Base-by-base conservation (phyloP, 2,329 filamentous ascomycete species). In the Botrytis tulipae region DNA sequence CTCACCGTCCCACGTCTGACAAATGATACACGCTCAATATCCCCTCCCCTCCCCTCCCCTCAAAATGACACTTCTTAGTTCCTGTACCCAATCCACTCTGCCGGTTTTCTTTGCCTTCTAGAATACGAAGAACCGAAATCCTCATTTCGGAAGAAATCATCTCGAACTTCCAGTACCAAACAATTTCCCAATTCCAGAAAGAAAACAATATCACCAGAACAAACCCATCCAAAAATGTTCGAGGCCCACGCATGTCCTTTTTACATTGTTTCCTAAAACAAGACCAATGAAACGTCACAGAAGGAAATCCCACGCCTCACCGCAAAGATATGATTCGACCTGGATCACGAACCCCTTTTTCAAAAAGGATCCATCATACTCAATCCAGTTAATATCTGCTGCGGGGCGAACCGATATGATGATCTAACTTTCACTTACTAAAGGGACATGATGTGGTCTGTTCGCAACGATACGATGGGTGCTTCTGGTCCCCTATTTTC, bases 331-430 rank as follows among this genome's bases (percentile, higher is more conserved):
- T 40, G 16, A 54, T 68, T 29, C 48, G 65, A 68, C 25, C 37
- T 62, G 60, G 16, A 29, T 63, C 37, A n/a, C 35, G 48, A 54
- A 68, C 65, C 65, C 65, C 65, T 68, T 68, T 68, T 68, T 29
- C 32, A 10, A 29, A 44, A 65, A 22, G 35, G 65, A 68, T 68
- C 65, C 65, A 68, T 68, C 25, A 68, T 67, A 12, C 46, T 67
- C 65, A n/a, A 67, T 67, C 32, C 20, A 68, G 35, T 68, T 68
- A 68, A 68, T 68, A 40, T 68, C 22, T 4, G n/a, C 46, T 40
- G 65, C 65, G 65, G 65, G 65, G 65, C 65, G 65, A 68, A 68
- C 65, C 65, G 65, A 68, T 25, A 68, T 57, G 61, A 65, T 65
- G 61, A 65, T 44, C 61, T 46, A 65, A 65, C 61, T 20, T 65